Evolutionary conservation across 257 asterid genomes (phyloP).

Genomic region (Cruciata laevipes): DNA sequence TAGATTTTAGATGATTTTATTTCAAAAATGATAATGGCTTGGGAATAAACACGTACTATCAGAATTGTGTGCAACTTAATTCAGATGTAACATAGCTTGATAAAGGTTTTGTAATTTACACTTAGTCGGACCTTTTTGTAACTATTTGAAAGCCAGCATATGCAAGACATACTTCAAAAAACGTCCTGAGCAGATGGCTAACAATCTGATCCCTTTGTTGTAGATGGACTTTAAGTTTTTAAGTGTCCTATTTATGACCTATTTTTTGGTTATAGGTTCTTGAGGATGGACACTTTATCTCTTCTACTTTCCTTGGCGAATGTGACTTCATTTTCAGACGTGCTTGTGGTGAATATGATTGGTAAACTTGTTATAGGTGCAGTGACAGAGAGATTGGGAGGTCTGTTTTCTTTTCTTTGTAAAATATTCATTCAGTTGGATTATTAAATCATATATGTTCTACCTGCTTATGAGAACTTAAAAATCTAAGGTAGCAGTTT

Average conservation of each 20-base stretch:
- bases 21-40: background rate
- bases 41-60: background rate
- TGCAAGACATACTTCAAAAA: conserved; percentile 95
- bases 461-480: background rate
- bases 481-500: background rate
- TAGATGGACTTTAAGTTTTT: background rate
- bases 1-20: background rate
- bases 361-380: conserved; percentile 81
- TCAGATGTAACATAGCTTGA: background rate
- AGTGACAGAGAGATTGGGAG: conserved; percentile 95
- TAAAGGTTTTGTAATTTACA: background rate
- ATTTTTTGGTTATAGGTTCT: conserved; percentile 27
- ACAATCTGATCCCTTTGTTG: conserved; percentile 6
- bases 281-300: conserved; percentile 86
- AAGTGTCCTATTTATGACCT: background rate
- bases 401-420: conserved; percentile 31
- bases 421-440: conserved; percentile 3
- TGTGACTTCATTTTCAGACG: conserved; percentile 68
- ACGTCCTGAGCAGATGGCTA: conserved; percentile 91
- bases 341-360: conserved; percentile 80
- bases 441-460: conserved; percentile 12
- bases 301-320: conserved; percentile 81
- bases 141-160: conserved; percentile 28
- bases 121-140: background rate
- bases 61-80: too few relatives aligned